phyloP scores from a whole-genome alignment of 768 basidiomycete species.

The Pulveroboletus frians region DNA sequence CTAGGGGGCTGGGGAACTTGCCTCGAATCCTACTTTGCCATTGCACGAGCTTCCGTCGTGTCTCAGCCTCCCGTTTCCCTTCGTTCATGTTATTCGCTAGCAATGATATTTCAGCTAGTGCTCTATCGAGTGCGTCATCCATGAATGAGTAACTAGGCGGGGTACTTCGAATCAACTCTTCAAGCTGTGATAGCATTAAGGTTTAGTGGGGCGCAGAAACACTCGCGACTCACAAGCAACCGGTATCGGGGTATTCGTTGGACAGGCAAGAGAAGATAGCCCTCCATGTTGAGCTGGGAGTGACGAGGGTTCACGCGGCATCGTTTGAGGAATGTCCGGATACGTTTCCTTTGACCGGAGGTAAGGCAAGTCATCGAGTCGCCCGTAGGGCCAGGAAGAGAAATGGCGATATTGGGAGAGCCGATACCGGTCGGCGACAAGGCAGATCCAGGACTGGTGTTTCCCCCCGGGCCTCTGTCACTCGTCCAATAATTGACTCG shows the following conservation, averaged over 20 bases:
- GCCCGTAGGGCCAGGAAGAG: slow-evolving; percentile 36
- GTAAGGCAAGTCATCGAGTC: slow-evolving; percentile 55
- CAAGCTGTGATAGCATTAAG: slow-evolving; percentile 43
- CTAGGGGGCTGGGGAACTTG: slow-evolving; percentile 93
- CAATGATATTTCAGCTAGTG: slow-evolving; percentile 79
- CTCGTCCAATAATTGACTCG: slow-evolving; percentile 84
- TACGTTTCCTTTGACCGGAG: slow-evolving; percentile 80
- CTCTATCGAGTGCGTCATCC: slow-evolving; percentile 81
- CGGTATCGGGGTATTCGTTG: slow-evolving; percentile 98
- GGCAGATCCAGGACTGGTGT: slow-evolving; percentile 31
- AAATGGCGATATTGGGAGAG: slow-evolving; percentile 48
- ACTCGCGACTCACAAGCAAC: slow-evolving; percentile 61
- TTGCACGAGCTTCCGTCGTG: slow-evolving; percentile 81
- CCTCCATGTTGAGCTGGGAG: slow-evolving; percentile 90
- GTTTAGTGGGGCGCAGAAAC: neutral
- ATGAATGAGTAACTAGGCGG: slow-evolving; percentile 72
- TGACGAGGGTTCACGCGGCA: slow-evolving; percentile 87
- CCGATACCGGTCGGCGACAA: slow-evolving; percentile 57
- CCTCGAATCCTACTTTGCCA: slow-evolving; percentile 89
- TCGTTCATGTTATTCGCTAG: slow-evolving; percentile 97
- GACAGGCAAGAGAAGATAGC: slow-evolving; percentile 89
- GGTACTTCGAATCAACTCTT: slow-evolving; percentile 79
- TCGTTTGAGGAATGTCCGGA: slow-evolving; percentile 84
- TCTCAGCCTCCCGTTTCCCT: slow-evolving; percentile 93
- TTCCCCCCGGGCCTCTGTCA: slow-evolving; percentile 42